These are phyloP conservation scores for Bisporella sp. DNA, from an alignment of 2,329 filamentous ascomycete species.

Conservation along the genomic window DNA sequence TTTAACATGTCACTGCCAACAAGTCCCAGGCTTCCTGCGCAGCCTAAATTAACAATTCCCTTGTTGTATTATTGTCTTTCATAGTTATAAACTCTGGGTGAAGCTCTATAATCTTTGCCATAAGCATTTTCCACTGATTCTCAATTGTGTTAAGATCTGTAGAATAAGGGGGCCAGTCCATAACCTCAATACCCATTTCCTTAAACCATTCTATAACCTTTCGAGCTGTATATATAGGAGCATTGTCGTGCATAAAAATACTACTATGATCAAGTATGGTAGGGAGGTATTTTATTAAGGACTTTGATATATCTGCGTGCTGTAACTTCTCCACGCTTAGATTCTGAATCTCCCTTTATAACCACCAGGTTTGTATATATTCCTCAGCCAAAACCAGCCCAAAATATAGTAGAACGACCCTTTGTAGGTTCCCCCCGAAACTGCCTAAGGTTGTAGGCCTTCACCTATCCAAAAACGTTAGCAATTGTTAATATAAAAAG, in stretches of 20 bases:
- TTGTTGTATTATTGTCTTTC: not conserved
- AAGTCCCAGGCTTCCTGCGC: not conserved
- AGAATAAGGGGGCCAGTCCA: conserved; percentile 4
- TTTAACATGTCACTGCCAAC: not conserved
- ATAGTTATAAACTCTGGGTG: not conserved
- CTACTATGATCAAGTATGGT: not conserved
- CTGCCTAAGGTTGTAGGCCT: not conserved
- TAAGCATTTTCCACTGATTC: conserved; percentile 6
- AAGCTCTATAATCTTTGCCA: conserved; percentile 2
- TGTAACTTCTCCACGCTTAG: not conserved
- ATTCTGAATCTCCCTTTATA: conserved; percentile 1
- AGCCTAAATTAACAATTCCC: not conserved
- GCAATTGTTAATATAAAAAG: not conserved
- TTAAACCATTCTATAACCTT: not conserved
- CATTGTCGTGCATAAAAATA: conserved; percentile 4
- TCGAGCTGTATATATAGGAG: not conserved
- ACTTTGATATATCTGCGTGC: conserved; percentile 4
- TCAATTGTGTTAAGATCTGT: conserved; percentile 1
- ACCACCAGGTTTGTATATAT: conserved; percentile 2
- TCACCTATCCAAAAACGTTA: not conserved
- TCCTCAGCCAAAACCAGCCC: conserved; percentile 2
- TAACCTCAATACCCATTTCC: conserved; percentile 4
- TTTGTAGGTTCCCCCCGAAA: not conserved
- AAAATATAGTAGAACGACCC: conserved; percentile 5
- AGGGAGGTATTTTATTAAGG: conserved; percentile 1